These are phyloP conservation scores for Barnettozyma californica DNA, from an alignment of 805 yeast species.

Conservation along the genomic window DNA sequence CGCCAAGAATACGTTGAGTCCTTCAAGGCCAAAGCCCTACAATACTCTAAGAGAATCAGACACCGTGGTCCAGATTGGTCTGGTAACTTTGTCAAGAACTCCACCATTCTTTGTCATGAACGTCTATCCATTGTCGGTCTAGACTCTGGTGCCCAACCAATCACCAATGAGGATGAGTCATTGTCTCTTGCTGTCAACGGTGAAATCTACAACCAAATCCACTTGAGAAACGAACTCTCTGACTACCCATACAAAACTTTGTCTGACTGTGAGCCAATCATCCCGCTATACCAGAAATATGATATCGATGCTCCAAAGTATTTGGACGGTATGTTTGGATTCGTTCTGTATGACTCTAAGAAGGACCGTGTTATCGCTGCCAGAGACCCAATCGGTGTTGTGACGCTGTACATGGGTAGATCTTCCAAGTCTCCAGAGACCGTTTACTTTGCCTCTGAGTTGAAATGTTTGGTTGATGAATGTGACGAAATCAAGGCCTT, in stretches of 20 bases:
- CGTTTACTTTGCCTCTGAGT: slow-evolving; percentile 87
- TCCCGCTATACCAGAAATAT: slow-evolving; percentile 84
- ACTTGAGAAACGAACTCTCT: slow-evolving; percentile 68
- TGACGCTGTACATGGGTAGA: slow-evolving; percentile 94
- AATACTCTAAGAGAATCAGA: slow-evolving; percentile 86
- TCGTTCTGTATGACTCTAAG: slow-evolving; percentile 79
- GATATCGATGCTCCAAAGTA: slow-evolving; percentile 87
- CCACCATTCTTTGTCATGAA: slow-evolving; percentile 86
- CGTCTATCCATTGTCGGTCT: slow-evolving; percentile 96
- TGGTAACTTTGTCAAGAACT: slow-evolving; percentile 77
- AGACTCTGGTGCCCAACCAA: slow-evolving; percentile 98
- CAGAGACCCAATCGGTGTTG: slow-evolving; percentile 97
- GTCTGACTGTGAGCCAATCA: slow-evolving; percentile 96
- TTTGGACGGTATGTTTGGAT: slow-evolving; percentile 98
- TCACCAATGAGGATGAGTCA: slow-evolving; percentile 71
- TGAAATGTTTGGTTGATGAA: slow-evolving; percentile 89
- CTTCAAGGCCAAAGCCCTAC: slow-evolving; percentile 85
- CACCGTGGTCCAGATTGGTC: slow-evolving; percentile 99
- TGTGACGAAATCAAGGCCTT: slow-evolving; percentile 90
- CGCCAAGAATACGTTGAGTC: slow-evolving; percentile 72
- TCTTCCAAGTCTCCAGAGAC: slow-evolving; percentile 62
- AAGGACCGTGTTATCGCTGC: slow-evolving; percentile 91
- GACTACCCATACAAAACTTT: slow-evolving; percentile 79
- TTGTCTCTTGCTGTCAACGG: slow-evolving; percentile 87
- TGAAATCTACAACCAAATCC: slow-evolving; percentile 95